phyloP scores from a whole-genome alignment of 257 asterid species.

The Fraxinus cuspidata region DNA sequence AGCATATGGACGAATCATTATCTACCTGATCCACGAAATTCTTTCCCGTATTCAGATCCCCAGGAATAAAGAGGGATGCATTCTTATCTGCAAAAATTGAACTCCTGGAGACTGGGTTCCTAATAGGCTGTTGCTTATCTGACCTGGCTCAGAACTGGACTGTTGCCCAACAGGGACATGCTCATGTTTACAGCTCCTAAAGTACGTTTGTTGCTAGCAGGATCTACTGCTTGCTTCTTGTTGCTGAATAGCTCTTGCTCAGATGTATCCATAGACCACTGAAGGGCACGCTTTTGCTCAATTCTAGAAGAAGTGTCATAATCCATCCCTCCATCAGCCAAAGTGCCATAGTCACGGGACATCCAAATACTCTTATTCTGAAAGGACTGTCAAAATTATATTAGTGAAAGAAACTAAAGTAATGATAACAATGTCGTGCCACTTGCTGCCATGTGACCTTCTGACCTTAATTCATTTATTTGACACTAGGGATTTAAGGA shows the following conservation, averaged over 20 bases:
- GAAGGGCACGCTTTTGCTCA: constrained; percentile 58
- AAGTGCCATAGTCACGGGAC: constrained; percentile 44
- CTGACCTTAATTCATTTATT: not conserved
- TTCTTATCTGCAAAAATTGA: constrained; percentile 36
- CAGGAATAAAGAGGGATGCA: constrained; percentile 27
- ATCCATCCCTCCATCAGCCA: constrained; percentile 43
- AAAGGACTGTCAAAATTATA: constrained; percentile 44
- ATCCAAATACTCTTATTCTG: constrained; percentile 50
- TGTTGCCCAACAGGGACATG: constrained; percentile 39
- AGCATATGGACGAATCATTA: constrained; percentile 38
- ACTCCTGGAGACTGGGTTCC: constrained; percentile 36
- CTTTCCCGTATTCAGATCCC: constrained; percentile 32
- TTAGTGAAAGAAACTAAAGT: constrained; percentile 5
- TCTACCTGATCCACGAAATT: constrained; percentile 29
- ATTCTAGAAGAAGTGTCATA: constrained; percentile 41
- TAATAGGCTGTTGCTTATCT: constrained; percentile 32
- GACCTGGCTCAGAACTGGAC: constrained; percentile 41
- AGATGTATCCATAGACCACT: constrained; percentile 42
- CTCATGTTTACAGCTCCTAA: constrained; percentile 38
- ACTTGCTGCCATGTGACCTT: constrained; percentile 10
- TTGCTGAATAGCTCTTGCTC: constrained; percentile 40
- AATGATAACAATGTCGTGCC: not conserved
- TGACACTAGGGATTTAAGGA: constrained; percentile 13
- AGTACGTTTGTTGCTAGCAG: constrained; percentile 31
- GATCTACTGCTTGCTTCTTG: constrained; percentile 70